A percentile compares a stretch with the other conserved stretches of the same genome.
These are phyloP conservation scores for Ophiocordyceps camponoti-floridani DNA, from an alignment of 2,329 filamentous ascomycete genomes.

Conservation along the genomic window DNA sequence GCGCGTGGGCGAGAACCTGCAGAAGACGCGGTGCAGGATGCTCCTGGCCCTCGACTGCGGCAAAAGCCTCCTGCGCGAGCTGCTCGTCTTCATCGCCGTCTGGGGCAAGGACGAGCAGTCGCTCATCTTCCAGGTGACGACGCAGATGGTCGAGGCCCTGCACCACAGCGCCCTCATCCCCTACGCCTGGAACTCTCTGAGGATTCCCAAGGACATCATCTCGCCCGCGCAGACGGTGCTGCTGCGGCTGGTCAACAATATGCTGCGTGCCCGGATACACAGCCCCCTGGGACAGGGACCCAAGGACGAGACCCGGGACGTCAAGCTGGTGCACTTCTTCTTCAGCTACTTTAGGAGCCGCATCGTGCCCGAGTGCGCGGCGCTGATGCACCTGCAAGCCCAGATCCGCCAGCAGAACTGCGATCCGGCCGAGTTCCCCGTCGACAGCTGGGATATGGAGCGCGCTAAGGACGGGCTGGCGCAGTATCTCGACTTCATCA, in stretches of 20 bases:
- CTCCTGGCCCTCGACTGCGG: constrained; percentile 81
- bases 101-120: constrained; percentile 93
- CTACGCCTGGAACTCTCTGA: constrained; percentile 79
- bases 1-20: constrained; percentile 58
- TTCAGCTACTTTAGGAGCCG: constrained; percentile 84
- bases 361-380: constrained; percentile 84
- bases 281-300: constrained; percentile 24
- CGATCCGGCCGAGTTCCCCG: constrained; percentile 72
- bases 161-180: constrained; percentile 79
- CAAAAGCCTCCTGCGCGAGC: constrained; percentile 71
- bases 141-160: constrained; percentile 87
- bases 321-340: constrained; percentile 65
- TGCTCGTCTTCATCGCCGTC: constrained; percentile 89
- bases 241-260: constrained; percentile 75
- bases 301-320: constrained; percentile 36
- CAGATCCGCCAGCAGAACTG: constrained; percentile 65
- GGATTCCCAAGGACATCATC: constrained; percentile 89
- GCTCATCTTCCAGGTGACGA: constrained; percentile 90
- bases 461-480: constrained; percentile 87
- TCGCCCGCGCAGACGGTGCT: constrained; percentile 89
- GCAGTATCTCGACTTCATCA: constrained; percentile 87
- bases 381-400: constrained; percentile 84
- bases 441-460: constrained; percentile 96
- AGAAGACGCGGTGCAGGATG: constrained; percentile 78
- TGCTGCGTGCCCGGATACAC: constrained; percentile 46